Conservation (phyloP, 768 basidiomycete genomes). For the Lactarius deliciosus region DNA sequence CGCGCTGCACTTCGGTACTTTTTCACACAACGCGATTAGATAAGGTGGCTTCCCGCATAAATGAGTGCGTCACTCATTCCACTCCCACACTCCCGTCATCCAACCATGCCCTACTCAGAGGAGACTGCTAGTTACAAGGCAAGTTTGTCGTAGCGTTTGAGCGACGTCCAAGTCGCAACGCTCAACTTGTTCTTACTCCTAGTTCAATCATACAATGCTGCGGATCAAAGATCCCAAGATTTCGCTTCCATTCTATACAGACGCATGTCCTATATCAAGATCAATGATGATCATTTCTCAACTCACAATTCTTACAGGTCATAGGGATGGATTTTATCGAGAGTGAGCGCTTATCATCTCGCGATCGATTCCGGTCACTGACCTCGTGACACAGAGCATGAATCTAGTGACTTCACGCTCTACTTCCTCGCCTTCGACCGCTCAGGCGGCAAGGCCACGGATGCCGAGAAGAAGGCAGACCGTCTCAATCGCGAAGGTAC, state of each 20-base stretch:
- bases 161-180: neutral
- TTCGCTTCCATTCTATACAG: slow-evolving; percentile 78
- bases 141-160: neutral
- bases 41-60: neutral
- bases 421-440: slow-evolving; percentile 86
- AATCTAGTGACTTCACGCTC: slow-evolving; percentile 64
- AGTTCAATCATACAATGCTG: slow-evolving; percentile 90
- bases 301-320: slow-evolving; percentile 26
- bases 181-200: neutral
- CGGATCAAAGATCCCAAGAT: slow-evolving; percentile 84
- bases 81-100: neutral
- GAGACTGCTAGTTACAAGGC: slow-evolving; percentile 29
- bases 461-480: slow-evolving; percentile 52
- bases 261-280: slow-evolving; percentile 44
- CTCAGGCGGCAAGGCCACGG: slow-evolving; percentile 46
- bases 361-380: neutral
- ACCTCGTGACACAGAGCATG: slow-evolving; percentile 43
- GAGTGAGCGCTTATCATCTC: slow-evolving; percentile 27
- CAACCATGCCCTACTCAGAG: slow-evolving; percentile 27
- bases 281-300: neutral
- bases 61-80: neutral
- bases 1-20: too few species aligned
- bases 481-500: slow-evolving; percentile 67
- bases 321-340: slow-evolving; percentile 37
- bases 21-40: neutral